Base-by-base conservation (phyloP, 495 filamentous ascomycete genomes). In the Talaromyces adpressus region DNA sequence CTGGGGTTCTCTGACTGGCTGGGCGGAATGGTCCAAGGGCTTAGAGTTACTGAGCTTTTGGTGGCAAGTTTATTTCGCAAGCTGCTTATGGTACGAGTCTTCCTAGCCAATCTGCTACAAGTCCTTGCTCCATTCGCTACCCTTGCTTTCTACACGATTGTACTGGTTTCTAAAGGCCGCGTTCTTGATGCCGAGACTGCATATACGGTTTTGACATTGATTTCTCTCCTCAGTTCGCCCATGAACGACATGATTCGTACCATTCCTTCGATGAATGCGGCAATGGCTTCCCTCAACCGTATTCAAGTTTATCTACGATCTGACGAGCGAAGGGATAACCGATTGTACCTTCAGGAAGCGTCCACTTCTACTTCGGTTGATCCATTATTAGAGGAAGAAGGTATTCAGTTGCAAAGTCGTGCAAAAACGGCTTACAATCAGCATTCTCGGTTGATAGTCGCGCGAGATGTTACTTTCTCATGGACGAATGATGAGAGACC, bases 131-230 rank as follows among this genome's bases (percentile, higher is more conserved):
- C 59, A 16, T 52, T 52, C 16, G 14, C 23, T 9, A 62, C 59
- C 6, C 49, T 62, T 62, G 59, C 45, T 9, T 29, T 62, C 16
- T 62, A 49, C 25, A 20, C 41, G 6, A 34, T 60, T 34, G 12
- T 49, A 2, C 8, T 32, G 7, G 11, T n/a, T 18, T 20, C n/a
- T 8, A 9, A 62, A n/a, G 59, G 45, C 16, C 16, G 87, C 1
- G 73, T 78, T 0, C 76, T 96, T 5, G 79, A 84, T 1, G 85
- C 91, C 2, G 89, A 89, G 0, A 84, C 92, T 14, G 91, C 91
- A 2, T 96, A 95, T 66, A 92, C 92, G n/a, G 85, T 89, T 58
- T 80, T 96, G 52, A 83, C 88, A 3, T 77, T 96, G 32, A 92
- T 95, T 72, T 61, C 63, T 1, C 57, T 68, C 0, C 18, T 68